Evolutionary conservation across 2,329 filamentous ascomycete species (phyloP).

Genomic region (Beauveria medogensis): DNA sequence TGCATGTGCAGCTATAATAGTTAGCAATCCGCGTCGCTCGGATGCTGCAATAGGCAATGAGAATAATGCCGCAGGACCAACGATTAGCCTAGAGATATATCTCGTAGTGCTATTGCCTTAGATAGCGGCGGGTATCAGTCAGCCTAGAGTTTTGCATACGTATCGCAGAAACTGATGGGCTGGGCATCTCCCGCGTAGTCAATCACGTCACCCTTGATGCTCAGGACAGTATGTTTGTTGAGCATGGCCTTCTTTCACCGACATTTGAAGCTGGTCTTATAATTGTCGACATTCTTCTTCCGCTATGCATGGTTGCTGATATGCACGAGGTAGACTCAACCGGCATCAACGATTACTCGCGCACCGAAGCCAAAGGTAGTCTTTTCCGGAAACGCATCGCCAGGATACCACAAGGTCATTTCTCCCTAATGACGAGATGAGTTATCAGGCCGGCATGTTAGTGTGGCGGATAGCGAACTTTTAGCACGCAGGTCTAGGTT

Average conservation of each 20-base stretch:
- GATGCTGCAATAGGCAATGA: not conserved
- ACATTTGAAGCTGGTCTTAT: too few relatives aligned
- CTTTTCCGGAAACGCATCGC: conserved; percentile 47
- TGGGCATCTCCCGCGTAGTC: not conserved
- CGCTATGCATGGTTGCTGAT: conserved; percentile 35
- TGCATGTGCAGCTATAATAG: not conserved
- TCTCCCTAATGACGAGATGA: conserved; percentile 57
- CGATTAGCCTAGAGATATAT: not conserved
- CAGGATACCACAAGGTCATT: conserved; percentile 59
- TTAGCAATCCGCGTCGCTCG: not conserved
- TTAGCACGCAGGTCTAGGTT: conserved; percentile 28
- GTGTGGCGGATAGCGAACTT: conserved; percentile 60
- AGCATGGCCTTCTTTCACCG: not conserved
- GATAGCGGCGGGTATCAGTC: not conserved
- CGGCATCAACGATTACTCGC: conserved; percentile 58
- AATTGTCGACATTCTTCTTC: not conserved
- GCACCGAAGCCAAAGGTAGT: conserved; percentile 52
- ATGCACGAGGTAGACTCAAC: conserved; percentile 60
- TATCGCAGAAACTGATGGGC: not conserved
- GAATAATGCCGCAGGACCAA: not conserved
- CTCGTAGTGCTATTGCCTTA: not conserved
- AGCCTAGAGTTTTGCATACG: not conserved
- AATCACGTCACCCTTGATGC: not conserved
- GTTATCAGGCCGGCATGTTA: conserved; percentile 57
- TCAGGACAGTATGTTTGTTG: not conserved